Evolutionary conservation across 2,329 filamentous ascomycete species (phyloP).

Genomic region (Cladosporium sp.): DNA sequence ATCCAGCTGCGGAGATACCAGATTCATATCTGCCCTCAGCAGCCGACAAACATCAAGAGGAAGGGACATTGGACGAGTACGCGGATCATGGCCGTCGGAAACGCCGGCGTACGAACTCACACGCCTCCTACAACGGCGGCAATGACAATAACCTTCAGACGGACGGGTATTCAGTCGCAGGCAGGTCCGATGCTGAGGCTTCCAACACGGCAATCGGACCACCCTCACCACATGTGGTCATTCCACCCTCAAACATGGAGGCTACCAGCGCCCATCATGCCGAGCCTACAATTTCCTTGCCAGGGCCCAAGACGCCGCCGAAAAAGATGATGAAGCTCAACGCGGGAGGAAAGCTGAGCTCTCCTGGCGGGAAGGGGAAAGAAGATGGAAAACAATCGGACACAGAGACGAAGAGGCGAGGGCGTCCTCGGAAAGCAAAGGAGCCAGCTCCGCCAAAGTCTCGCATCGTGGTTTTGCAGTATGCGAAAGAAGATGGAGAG

Average conservation of each 20-base stretch:
- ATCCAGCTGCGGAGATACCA: constrained; percentile 11
- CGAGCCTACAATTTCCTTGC: constrained; percentile 10
- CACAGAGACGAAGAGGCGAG: constrained; percentile 20
- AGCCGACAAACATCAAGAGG: background rate
- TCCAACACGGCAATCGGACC: background rate
- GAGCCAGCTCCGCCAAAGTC: constrained; percentile 13
- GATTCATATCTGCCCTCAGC: background rate
- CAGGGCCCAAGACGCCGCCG: constrained; percentile 20
- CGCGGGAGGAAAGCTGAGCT: constrained; percentile 41
- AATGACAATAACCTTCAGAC: background rate
- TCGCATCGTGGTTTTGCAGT: constrained; percentile 35
- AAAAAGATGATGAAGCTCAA: constrained; percentile 36
- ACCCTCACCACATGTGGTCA: background rate
- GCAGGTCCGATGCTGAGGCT: background rate
- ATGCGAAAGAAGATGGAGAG: constrained; percentile 45
- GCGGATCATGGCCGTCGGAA: constrained; percentile 31
- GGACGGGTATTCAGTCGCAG: too few relatives aligned
- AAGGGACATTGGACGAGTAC: constrained; percentile 16
- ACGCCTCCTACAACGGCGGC: constrained; percentile 9
- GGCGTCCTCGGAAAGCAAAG: constrained; percentile 25
- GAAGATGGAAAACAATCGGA: constrained; percentile 16
- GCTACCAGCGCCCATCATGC: background rate
- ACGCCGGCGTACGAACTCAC: constrained; percentile 31
- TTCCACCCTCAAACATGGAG: constrained; percentile 12
- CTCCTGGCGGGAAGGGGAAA: constrained; percentile 27